A percentile compares a stretch with the other conserved stretches of the same genome.
Conservation (phyloP, 106 monocot species). For the Hemerocallis citrina region DNA sequence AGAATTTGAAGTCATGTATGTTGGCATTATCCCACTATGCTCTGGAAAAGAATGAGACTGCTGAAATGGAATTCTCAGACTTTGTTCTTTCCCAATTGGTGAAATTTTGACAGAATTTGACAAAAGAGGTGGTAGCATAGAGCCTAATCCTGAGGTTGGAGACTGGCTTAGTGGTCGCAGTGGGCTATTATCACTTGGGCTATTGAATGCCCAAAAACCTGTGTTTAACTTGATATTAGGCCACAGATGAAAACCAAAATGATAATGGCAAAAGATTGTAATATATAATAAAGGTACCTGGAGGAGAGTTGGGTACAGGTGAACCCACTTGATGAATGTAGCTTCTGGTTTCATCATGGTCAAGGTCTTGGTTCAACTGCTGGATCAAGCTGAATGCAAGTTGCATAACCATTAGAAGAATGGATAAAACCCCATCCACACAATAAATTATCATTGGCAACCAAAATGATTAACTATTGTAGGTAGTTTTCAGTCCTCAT, state of each 20-base stretch:
- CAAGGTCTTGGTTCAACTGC: slow-evolving; percentile 50
- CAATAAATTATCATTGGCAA: no score
- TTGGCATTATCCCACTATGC: slow-evolving; percentile 23
- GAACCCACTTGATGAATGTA: slow-evolving; percentile 54
- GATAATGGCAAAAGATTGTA: neutral
- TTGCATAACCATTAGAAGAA: neutral
- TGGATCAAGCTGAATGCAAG: slow-evolving; percentile 45
- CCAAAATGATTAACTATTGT: no score
- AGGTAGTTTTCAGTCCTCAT: no score
- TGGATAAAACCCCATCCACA: no score
- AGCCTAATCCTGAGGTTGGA: slow-evolving; percentile 43
- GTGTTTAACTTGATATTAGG: no score
- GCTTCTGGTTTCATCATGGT: slow-evolving; percentile 46
- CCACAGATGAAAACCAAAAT: no score
- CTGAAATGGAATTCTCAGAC: slow-evolving; percentile 22
- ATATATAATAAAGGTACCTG: slow-evolving; percentile 26
- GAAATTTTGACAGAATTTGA: slow-evolving; percentile 61
- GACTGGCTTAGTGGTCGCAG: slow-evolving; percentile 38
- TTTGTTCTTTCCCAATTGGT: slow-evolving; percentile 44
- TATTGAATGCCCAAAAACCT: slow-evolving; percentile 43
- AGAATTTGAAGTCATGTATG: slow-evolving; percentile 23
- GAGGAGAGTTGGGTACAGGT: slow-evolving; percentile 53
- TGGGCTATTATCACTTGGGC: slow-evolving; percentile 35
- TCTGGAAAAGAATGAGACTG: slow-evolving; percentile 61
- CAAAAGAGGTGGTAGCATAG: slow-evolving; percentile 29